Evolutionary conservation across 2,329 filamentous ascomycete genomes (phyloP).

Genomic region (Cladophialophora exuberans): DNA sequence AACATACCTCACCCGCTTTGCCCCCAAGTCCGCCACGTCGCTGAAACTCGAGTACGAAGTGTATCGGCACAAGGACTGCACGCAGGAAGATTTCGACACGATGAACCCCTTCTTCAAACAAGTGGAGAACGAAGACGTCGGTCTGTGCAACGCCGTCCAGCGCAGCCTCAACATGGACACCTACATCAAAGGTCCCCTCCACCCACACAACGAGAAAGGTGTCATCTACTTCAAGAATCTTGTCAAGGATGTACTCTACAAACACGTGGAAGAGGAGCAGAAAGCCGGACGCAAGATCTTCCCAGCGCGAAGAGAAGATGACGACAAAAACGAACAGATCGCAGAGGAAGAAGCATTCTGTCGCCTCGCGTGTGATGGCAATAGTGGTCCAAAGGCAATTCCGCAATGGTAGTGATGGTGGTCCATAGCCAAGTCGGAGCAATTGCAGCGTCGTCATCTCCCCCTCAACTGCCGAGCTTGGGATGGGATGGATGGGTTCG

Average conservation of each 20-base stretch:
- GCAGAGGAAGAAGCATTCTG: constrained; percentile 23
- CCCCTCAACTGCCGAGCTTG: too few species aligned
- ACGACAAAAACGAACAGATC: neutral
- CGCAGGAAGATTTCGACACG: constrained; percentile 59
- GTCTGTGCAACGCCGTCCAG: constrained; percentile 61
- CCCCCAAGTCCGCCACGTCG: constrained; percentile 41
- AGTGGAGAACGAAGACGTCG: constrained; percentile 67
- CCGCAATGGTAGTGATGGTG: constrained; percentile 8
- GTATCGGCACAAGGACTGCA: constrained; percentile 63
- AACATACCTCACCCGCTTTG: constrained; percentile 21
- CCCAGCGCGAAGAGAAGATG: constrained; percentile 33
- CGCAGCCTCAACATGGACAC: constrained; percentile 63
- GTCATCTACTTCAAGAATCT: constrained; percentile 60
- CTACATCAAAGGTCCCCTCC: constrained; percentile 64
- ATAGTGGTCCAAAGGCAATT: neutral
- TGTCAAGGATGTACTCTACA: constrained; percentile 53
- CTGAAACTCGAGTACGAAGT: constrained; percentile 65
- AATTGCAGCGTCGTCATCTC: too few species aligned
- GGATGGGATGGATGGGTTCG: too few species aligned
- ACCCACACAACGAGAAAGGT: constrained; percentile 56
- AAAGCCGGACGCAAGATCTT: constrained; percentile 10
- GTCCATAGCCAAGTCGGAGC: neutral
- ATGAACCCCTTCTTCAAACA: constrained; percentile 65
- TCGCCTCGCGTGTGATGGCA: constrained; percentile 12
- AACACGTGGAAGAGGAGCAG: constrained; percentile 51